Evolutionary conservation across 805 yeast genomes (phyloP).

Genomic region (Pichia membranifaciens): DNA sequence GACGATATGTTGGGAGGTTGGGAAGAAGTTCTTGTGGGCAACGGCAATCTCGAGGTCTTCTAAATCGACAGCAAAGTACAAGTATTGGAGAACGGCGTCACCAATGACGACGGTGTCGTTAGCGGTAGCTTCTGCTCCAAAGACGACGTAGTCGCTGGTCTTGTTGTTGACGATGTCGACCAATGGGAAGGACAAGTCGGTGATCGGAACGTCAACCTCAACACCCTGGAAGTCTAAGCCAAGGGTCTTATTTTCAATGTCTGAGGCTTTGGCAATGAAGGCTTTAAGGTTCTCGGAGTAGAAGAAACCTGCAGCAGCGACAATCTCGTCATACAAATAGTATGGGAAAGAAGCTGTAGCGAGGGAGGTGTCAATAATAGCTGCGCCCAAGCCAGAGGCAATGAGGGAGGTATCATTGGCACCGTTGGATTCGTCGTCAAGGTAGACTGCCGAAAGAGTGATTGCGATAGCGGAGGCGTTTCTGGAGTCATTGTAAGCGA

Average conservation of each 20-base stretch:
- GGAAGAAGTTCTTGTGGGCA: conserved; percentile 30
- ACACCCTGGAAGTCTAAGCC: conserved; percentile 51
- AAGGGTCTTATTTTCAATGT: conserved; percentile 23
- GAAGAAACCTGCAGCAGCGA: conserved; percentile 34
- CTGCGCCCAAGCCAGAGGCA: conserved; percentile 26
- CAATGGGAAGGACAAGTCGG: conserved; percentile 12
- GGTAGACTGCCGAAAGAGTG: conserved; percentile 36
- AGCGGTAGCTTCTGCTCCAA: conserved; percentile 31
- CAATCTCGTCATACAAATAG: conserved; percentile 22
- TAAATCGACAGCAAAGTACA: conserved; percentile 51
- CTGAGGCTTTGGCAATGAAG: conserved; percentile 39
- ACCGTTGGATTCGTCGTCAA: conserved; percentile 15
- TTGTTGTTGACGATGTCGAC: conserved; percentile 5
- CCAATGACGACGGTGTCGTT: conserved; percentile 40
- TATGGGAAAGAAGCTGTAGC: conserved; percentile 42
- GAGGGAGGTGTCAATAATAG: conserved; percentile 49
- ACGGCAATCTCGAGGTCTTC: conserved; percentile 39
- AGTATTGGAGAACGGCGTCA: conserved; percentile 45
- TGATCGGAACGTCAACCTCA: conserved; percentile 42
- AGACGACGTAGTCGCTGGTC: conserved; percentile 30
- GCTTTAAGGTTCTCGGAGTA: conserved; percentile 36
- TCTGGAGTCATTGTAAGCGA: conserved; percentile 22
- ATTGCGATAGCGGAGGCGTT: conserved; percentile 41
- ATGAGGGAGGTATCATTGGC: conserved; percentile 13
- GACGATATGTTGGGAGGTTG: conserved; percentile 8